Evolutionary conservation across 495 filamentous ascomycete genomes (phyloP).

Genomic region (Penicillium steckii): DNA sequence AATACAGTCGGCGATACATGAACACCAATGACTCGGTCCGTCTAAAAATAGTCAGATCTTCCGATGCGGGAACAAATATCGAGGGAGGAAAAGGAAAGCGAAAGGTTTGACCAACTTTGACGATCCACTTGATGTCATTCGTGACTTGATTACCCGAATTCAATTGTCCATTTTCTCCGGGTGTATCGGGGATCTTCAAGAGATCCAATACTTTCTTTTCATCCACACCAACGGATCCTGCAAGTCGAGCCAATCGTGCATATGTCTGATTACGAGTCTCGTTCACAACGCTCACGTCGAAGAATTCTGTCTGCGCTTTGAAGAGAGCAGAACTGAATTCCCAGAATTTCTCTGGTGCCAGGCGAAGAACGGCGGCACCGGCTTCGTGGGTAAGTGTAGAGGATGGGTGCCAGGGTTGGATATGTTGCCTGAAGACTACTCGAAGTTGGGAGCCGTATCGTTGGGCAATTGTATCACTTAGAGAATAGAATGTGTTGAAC

Average conservation of each 20-base stretch:
- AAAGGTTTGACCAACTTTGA: constrained; percentile 67
- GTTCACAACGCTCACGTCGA: constrained; percentile 77
- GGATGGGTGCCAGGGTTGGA: constrained; percentile 95
- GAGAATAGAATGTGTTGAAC: constrained; percentile 68
- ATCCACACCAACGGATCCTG: constrained; percentile 62
- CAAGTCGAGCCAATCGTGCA: constrained; percentile 68
- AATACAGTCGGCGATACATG: constrained; percentile 90
- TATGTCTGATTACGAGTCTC: constrained; percentile 88
- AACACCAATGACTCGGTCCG: constrained; percentile 69
- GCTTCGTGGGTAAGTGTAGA: constrained; percentile 88
- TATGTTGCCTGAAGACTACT: constrained; percentile 83
- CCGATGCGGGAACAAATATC: not conserved
- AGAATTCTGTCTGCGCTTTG: constrained; percentile 66
- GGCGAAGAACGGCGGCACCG: constrained; percentile 67
- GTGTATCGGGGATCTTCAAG: constrained; percentile 62
- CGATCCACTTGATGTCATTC: constrained; percentile 77
- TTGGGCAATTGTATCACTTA: constrained; percentile 53
- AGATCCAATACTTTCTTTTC: constrained; percentile 62
- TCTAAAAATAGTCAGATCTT: constrained; percentile 33
- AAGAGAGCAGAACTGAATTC: constrained; percentile 73
- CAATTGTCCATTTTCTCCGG: constrained; percentile 57
- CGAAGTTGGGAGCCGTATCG: constrained; percentile 61
- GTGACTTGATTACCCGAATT: constrained; percentile 79
- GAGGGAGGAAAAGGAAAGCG: not conserved
- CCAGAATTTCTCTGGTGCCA: constrained; percentile 72